A percentile compares a stretch with the other conserved stretches of the same genome.
Conservation (phyloP, 805 yeast species). For the Schizosaccharomyces cryophilus region DNA sequence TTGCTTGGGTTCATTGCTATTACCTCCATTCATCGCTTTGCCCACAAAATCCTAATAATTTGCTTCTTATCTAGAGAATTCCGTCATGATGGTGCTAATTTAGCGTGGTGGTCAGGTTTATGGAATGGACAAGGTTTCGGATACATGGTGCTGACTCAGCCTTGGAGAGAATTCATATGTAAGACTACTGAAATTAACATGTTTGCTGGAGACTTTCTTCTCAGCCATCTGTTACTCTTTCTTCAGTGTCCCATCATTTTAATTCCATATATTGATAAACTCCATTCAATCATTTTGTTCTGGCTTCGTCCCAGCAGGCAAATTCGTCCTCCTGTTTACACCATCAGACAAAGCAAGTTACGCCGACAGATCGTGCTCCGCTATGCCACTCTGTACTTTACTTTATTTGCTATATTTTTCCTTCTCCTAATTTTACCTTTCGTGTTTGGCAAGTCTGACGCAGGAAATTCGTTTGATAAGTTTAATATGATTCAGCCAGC, state of each 20-base stretch:
- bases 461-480: background rate
- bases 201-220: conserved; percentile 85
- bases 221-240: conserved; percentile 76
- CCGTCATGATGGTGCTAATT: conserved; percentile 82
- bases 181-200: conserved; percentile 83
- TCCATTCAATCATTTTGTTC: conserved; percentile 95
- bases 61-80: conserved; percentile 77
- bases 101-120: conserved; percentile 99
- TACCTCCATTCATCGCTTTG: conserved; percentile 64
- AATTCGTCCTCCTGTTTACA: conserved; percentile 92
- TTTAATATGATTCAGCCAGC: background rate
- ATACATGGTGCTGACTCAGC: conserved; percentile 83
- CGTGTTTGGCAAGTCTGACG: conserved; percentile 19
- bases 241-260: conserved; percentile 66
- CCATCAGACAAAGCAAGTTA: conserved; percentile 83
- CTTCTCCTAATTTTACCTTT: conserved; percentile 80
- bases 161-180: conserved; percentile 82
- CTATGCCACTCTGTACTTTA: conserved; percentile 61
- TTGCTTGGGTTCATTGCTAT: conserved; percentile 65
- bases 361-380: conserved; percentile 94
- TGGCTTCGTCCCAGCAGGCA: conserved; percentile 95
- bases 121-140: conserved; percentile 95
- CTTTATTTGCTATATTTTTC: conserved; percentile 42
- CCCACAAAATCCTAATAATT: conserved; percentile 65
- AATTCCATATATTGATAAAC: conserved; percentile 75